phyloP scores from a whole-genome alignment of 805 yeast genomes.

The Scheffersomyces coipomensis region DNA sequence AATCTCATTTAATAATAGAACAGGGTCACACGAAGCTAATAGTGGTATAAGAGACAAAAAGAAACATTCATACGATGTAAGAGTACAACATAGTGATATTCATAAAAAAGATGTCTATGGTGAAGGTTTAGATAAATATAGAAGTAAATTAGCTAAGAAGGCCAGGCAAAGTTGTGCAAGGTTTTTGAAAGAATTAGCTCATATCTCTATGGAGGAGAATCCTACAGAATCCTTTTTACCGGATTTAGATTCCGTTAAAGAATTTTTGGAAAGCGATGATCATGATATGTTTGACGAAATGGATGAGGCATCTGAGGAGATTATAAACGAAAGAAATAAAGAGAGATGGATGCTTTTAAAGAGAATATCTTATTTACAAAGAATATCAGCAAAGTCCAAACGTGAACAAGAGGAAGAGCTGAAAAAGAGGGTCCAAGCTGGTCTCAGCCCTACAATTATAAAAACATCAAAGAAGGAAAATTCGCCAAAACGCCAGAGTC shows the following conservation, averaged over 20 bases:
- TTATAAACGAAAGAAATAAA: slow-evolving; percentile 41
- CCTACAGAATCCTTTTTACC: slow-evolving; percentile 47
- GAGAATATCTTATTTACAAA: slow-evolving; percentile 66
- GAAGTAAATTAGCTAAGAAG: slow-evolving; percentile 41
- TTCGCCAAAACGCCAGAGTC: neutral
- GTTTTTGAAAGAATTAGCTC: slow-evolving; percentile 57
- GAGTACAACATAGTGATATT: slow-evolving; percentile 64
- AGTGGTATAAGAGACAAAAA: slow-evolving; percentile 82
- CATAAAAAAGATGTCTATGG: slow-evolving; percentile 80
- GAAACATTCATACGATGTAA: slow-evolving; percentile 74
- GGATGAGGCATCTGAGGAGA: slow-evolving; percentile 38
- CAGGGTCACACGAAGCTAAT: slow-evolving; percentile 74
- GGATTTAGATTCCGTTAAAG: slow-evolving; percentile 52
- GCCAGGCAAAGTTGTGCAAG: slow-evolving; percentile 55
- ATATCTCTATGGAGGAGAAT: slow-evolving; percentile 39
- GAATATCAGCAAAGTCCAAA: slow-evolving; percentile 55
- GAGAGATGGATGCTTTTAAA: slow-evolving; percentile 74
- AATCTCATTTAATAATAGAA: slow-evolving; percentile 80
- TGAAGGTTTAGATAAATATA: slow-evolving; percentile 65
- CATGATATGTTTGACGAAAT: slow-evolving; percentile 29
- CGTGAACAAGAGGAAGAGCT: slow-evolving; percentile 37
- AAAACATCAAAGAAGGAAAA: slow-evolving; percentile 3
- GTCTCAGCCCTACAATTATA: slow-evolving; percentile 12
- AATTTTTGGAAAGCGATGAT: slow-evolving; percentile 51
- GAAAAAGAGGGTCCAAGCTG: slow-evolving; percentile 33